Conservation (phyloP, 345 rosid species). For the Euphorbia lathyris region DNA sequence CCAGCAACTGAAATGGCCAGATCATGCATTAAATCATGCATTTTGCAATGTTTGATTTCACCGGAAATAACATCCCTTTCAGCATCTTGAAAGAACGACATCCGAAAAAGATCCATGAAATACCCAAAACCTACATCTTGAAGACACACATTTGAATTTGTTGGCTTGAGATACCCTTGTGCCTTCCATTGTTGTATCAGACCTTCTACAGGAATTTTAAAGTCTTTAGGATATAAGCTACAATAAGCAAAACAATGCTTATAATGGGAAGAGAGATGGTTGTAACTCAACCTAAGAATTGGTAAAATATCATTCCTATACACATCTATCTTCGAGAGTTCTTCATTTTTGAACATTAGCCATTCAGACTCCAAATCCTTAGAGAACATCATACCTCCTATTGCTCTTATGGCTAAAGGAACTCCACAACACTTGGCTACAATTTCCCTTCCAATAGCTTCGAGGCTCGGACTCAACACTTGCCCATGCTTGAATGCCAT, state of each 20-base stretch:
- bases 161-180: slow-evolving; percentile 18
- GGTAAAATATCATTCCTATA: slow-evolving; percentile 14
- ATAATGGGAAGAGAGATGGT: slow-evolving; percentile 30
- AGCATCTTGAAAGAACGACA: slow-evolving; percentile 12
- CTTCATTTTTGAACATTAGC: slow-evolving; percentile 1
- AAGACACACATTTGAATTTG: background rate
- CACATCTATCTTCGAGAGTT: background rate
- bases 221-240: slow-evolving; percentile 32
- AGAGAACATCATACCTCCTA: background rate
- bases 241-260: slow-evolving; percentile 41
- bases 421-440: background rate
- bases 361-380: background rate
- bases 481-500: background rate
- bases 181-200: slow-evolving; percentile 28
- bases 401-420: background rate
- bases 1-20: background rate
- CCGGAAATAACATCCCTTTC: slow-evolving; percentile 5
- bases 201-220: slow-evolving; percentile 7
- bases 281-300: slow-evolving; percentile 26
- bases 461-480: background rate
- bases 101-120: slow-evolving; percentile 11
- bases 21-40: slow-evolving; percentile 8
- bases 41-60: background rate
- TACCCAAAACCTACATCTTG: slow-evolving; percentile 14
- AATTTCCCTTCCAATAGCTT: background rate